Evolutionary conservation across 768 basidiomycete genomes (phyloP), one percentile per base, ranked within the genome.

Genomic region (Phylloporus sp.): DNA sequence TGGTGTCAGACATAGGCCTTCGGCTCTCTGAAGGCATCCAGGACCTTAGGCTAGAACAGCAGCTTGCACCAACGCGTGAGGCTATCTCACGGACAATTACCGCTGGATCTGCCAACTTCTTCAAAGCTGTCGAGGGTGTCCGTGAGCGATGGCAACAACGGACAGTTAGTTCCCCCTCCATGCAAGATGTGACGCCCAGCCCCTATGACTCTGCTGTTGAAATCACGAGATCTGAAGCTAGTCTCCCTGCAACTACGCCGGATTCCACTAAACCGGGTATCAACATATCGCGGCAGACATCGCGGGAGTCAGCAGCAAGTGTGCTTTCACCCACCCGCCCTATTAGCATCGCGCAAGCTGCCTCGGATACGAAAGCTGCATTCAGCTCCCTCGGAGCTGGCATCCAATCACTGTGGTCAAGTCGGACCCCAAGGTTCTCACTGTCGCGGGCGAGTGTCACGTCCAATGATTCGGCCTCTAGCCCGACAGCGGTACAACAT

Each of bases 11-110:
- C 61, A 85, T 99, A 31, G 89, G 95, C 9, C 76, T 98, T 5
- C 86, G 95, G 10, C 79, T 99, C 23, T 84, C 88, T 51, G 95
- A 98, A 71, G 94, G 95, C 3, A 81, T 98, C 16, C 93, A 97
- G 64, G 95, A 97, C 26, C 79, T 99, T 46, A 91, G 89, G 66
- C 70, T 97, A 5, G 91, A 97, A 28, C 88, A 97, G 68, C 91
- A 94, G 60, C 80, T 97, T n/a, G 93, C 86, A 5, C 93, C 95
- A 2, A 88, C 94, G 1, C 81, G 91, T 8, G 94, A 97, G 67
- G 97, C 88, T 3, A 83, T 97, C 38, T 80, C 85, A 8, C 79
- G 85, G 28, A 93, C 91, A 0, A 59, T 94, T 42, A 79, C 77
- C 0, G 80, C 76, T 7, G 86, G 92, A 23, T 89, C 91, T 4